Conservation (phyloP, 192 early-diverging fungal genomes). For the Radiomyces spectabilis region DNA sequence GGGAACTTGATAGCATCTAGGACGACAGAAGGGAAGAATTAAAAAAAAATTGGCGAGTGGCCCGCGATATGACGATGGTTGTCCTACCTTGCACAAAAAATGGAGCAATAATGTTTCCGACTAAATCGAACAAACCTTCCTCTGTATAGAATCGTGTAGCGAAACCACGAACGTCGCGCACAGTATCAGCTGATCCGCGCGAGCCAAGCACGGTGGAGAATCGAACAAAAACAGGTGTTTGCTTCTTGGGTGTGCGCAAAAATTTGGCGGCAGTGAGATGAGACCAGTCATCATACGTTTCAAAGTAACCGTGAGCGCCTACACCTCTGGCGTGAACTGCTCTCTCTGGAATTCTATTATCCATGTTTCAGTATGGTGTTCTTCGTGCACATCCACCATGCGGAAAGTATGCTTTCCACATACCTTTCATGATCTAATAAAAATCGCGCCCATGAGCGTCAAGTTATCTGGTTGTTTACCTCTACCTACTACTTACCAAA, state of each 20-base stretch:
- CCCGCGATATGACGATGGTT: neutral
- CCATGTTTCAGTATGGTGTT: too few relatives aligned
- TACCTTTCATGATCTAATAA: too few relatives aligned
- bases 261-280: conserved; percentile 31
- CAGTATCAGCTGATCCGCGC: conserved; percentile 32
- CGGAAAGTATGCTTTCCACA: too few relatives aligned
- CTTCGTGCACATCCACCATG: too few relatives aligned
- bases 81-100: conserved; percentile 33
- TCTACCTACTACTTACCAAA: conserved; percentile 7
- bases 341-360: conserved; percentile 20
- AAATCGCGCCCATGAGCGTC: too few relatives aligned
- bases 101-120: conserved; percentile 33
- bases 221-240: conserved; percentile 41
- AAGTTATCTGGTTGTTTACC: neutral
- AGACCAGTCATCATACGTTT: conserved; percentile 23
- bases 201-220: conserved; percentile 36
- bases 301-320: conserved; percentile 37
- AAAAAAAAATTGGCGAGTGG: neutral
- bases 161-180: conserved; percentile 28
- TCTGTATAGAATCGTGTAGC: conserved; percentile 16
- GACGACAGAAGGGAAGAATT: neutral
- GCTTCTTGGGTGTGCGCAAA: conserved; percentile 11
- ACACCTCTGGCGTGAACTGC: conserved; percentile 35
- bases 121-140: conserved; percentile 23
- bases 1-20: conserved; percentile 32